These are phyloP conservation scores for Babesia divergens DNA, from an alignment of 169 alveolate genomes.

Conservation along the genomic window DNA sequence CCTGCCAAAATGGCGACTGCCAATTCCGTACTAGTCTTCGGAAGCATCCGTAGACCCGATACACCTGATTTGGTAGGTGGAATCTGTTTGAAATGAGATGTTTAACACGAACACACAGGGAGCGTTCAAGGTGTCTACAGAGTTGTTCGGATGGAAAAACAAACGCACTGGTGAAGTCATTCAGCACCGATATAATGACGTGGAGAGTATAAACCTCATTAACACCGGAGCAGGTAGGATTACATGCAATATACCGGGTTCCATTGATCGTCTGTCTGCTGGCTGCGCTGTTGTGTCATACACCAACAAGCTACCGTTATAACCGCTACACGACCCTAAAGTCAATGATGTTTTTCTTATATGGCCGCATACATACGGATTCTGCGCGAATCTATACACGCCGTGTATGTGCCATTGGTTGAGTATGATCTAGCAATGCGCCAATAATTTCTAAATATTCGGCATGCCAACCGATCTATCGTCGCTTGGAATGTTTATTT, in stretches of 20 bases:
- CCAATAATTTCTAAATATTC: no score
- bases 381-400: no score
- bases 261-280: no score
- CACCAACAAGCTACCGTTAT: no score
- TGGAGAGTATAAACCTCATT: conserved; percentile 76
- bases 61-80: conserved; percentile 40
- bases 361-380: no score
- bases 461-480: no score
- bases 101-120: conserved; percentile 66
- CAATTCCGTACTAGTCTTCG: conserved; percentile 37
- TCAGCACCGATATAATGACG: conserved; percentile 82
- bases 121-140: conserved; percentile 85
- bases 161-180: conserved; percentile 84
- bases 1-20: conserved; percentile 50
- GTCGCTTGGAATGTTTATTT: no score
- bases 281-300: no score
- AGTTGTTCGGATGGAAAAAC: conserved; percentile 88
- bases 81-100: background rate
- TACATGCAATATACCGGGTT: background rate
- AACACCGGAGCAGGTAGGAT: conserved; percentile 70
- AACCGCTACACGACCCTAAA: no score
- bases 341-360: no score
- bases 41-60: conserved; percentile 50
- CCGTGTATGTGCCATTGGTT: no score
- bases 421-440: no score